Evolutionary conservation across 805 yeast genomes (phyloP).

Genomic region (Kodamaea lidongshanica): DNA sequence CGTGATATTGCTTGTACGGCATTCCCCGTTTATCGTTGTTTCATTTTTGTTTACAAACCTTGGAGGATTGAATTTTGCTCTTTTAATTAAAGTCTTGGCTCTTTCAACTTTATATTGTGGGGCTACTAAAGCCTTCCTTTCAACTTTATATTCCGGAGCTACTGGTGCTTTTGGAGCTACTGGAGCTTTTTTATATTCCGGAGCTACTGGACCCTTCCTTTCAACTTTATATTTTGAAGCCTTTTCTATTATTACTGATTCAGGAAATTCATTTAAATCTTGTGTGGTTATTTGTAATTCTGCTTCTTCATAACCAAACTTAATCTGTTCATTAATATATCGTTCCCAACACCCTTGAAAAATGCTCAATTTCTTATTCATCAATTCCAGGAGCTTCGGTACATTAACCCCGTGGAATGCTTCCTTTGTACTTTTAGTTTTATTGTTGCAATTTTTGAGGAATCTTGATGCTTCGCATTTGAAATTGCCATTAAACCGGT

Average conservation of each 20-base stretch:
- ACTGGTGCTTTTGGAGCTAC: background rate
- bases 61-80: constrained; percentile 1
- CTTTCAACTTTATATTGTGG: background rate
- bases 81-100: constrained; percentile 1
- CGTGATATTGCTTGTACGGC: too few species aligned
- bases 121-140: background rate
- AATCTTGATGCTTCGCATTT: constrained; percentile 27
- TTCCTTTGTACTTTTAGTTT: constrained; percentile 10
- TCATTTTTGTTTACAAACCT: too few species aligned
- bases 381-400: constrained; percentile 15
- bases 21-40: too few species aligned
- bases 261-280: background rate
- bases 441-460: constrained; percentile 11
- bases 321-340: constrained; percentile 12
- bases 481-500: constrained; percentile 10
- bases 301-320: constrained; percentile 9
- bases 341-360: constrained; percentile 9
- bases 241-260: background rate
- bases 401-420: constrained; percentile 16
- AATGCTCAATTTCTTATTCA: constrained; percentile 6
- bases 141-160: background rate
- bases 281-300: constrained; percentile 9
- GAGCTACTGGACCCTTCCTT: background rate
- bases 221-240: constrained; percentile 4
- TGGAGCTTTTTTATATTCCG: background rate